These are phyloP conservation scores for Sonneratia alba DNA, from an alignment of 345 rosid species.

Conservation along the genomic window DNA sequence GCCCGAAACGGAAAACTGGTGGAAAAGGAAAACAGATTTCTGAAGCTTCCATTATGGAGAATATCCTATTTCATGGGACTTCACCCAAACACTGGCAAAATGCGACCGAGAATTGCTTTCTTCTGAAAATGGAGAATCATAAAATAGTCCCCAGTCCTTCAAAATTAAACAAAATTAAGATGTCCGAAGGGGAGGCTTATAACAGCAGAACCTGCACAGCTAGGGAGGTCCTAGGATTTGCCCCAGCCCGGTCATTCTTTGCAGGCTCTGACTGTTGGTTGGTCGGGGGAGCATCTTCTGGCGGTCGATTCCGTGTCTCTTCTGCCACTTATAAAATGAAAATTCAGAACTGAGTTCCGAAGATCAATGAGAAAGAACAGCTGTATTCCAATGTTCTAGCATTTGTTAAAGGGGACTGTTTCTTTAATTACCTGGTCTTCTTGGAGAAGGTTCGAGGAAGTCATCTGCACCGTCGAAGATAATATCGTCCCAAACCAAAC, in stretches of 20 bases:
- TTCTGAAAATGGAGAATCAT: background rate
- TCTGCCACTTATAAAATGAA: background rate
- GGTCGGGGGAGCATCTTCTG: background rate
- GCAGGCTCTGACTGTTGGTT: background rate
- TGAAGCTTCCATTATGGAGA: no score
- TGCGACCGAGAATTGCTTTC: background rate
- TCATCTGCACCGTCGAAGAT: slow-evolving; percentile 1
- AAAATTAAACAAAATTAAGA: background rate
- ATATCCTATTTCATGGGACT: no score
- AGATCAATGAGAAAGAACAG: background rate
- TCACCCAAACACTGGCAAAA: no score
- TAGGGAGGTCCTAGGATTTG: background rate
- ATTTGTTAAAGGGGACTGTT: background rate
- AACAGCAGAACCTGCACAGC: background rate
- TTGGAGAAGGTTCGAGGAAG: slow-evolving; percentile 1
- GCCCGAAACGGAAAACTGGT: background rate
- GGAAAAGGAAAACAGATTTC: background rate
- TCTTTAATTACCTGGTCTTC: slow-evolving; percentile 17
- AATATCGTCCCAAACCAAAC: slow-evolving; percentile 18
- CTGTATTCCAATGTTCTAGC: no score
- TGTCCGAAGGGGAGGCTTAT: background rate
- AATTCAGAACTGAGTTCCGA: background rate
- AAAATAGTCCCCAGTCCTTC: background rate
- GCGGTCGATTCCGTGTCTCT: background rate
- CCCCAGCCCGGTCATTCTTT: background rate